A percentile compares a stretch with the other conserved stretches of the same genome.
Evolutionary conservation across 2,329 filamentous ascomycete genomes (phyloP).

Genomic region (Colletotrichum sp.): DNA sequence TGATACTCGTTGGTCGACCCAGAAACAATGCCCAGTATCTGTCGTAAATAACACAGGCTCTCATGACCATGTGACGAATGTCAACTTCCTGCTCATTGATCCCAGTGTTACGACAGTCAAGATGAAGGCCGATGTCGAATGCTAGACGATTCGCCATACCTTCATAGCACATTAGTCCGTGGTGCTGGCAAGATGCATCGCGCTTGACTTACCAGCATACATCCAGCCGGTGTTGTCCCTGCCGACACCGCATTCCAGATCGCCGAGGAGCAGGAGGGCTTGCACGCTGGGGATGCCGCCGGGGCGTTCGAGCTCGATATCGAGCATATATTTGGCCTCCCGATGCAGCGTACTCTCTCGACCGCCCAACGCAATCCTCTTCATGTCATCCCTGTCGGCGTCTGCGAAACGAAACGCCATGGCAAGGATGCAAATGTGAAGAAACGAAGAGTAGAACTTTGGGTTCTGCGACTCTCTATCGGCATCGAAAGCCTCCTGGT

Average conservation of each 20-base stretch:
- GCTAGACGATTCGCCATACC: conserved; percentile 50
- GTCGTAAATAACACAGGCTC: conserved; percentile 58
- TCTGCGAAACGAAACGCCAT: conserved; percentile 59
- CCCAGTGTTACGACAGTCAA: conserved; percentile 45
- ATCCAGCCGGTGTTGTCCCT: conserved; percentile 60
- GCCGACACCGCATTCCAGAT: conserved; percentile 58
- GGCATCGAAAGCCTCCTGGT: conserved; percentile 53
- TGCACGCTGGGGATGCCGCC: conserved; percentile 58
- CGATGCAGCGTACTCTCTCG: conserved; percentile 57
- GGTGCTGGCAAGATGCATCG: conserved; percentile 24
- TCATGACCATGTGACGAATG: conserved; percentile 55
- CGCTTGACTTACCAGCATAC: conserved; percentile 48
- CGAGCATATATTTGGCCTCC: conserved; percentile 59
- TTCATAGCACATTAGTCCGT: conserved; percentile 13
- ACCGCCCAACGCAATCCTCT: conserved; percentile 47
- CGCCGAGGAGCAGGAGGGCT: conserved; percentile 54
- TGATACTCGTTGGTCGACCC: conserved; percentile 58
- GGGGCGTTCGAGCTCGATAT: conserved; percentile 56
- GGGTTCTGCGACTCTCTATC: conserved; percentile 49
- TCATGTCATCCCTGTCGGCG: conserved; percentile 51
- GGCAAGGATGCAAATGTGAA: conserved; percentile 56
- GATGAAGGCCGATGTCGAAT: conserved; percentile 54
- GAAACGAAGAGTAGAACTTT: conserved; percentile 56
- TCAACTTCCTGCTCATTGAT: conserved; percentile 50
- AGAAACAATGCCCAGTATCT: conserved; percentile 61